A percentile compares a stretch with the other conserved stretches of the same genome.
phyloP scores from a whole-genome alignment of 345 rosid genomes.

The Lepidium africanum region DNA sequence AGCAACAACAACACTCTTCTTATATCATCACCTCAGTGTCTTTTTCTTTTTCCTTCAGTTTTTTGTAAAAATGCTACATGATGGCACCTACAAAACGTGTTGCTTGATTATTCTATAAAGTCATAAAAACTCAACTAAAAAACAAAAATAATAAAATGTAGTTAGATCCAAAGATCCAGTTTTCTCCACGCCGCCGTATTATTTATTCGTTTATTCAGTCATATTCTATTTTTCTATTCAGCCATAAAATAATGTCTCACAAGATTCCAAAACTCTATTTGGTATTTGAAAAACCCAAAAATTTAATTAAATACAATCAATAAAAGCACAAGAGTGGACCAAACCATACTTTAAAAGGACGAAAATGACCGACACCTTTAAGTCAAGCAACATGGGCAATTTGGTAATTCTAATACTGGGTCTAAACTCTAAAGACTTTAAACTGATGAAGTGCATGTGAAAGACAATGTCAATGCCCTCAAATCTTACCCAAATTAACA shows the following conservation, averaged over 20 bases:
- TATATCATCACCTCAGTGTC: background rate
- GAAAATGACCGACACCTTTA: constrained; percentile 22
- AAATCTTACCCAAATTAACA: background rate
- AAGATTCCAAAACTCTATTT: constrained; percentile 7
- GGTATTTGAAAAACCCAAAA: background rate
- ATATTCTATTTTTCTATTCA: background rate
- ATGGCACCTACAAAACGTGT: constrained; percentile 24
- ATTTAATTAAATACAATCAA: background rate
- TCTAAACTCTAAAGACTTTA: background rate
- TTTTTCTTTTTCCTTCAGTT: background rate
- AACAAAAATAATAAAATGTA: constrained; percentile 7
- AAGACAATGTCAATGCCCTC: constrained; percentile 1
- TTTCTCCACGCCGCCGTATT: constrained; percentile 28
- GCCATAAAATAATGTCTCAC: constrained; percentile 16
- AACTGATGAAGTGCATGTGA: constrained; percentile 18
- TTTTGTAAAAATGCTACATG: background rate
- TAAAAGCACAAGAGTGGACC: constrained; percentile 26
- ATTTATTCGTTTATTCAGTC: constrained; percentile 19
- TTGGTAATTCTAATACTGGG: background rate
- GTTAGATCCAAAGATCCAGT: constrained; percentile 24
- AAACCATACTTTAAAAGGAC: constrained; percentile 11
- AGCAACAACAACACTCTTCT: constrained; percentile 1
- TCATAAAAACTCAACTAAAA: background rate
- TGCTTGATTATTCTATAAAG: background rate
- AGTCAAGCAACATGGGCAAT: background rate